phyloP scores from a whole-genome alignment of 441 rosid species.

The Sinapis alba region DNA sequence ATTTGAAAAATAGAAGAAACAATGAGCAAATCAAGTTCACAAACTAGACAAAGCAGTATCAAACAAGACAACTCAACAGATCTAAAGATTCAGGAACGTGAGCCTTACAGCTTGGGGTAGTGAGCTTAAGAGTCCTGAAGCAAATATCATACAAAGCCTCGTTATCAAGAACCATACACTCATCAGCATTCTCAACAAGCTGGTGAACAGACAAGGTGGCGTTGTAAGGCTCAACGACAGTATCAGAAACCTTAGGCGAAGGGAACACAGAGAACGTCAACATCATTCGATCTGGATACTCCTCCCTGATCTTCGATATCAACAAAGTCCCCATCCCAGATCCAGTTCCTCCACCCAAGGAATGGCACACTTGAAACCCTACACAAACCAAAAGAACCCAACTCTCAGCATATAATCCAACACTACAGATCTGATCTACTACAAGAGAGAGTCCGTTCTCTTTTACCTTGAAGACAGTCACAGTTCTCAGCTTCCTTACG shows the following conservation, averaged over 20 bases:
- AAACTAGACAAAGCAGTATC: background rate
- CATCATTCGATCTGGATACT: slow-evolving; percentile 4
- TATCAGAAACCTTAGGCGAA: slow-evolving; percentile 6
- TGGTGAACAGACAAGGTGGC: slow-evolving; percentile 9
- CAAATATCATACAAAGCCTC: slow-evolving; percentile 12
- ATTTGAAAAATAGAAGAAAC: background rate
- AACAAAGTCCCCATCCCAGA: background rate
- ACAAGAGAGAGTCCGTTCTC: background rate
- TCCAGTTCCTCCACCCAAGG: slow-evolving; percentile 12
- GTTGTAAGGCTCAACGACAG: slow-evolving; percentile 13
- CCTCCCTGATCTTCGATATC: slow-evolving; percentile 5
- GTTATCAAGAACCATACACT: slow-evolving; percentile 16
- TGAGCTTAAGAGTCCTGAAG: slow-evolving; percentile 18
- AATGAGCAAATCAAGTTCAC: too few species aligned
- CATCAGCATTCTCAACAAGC: slow-evolving; percentile 17
- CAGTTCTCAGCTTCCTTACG: slow-evolving; percentile 12
- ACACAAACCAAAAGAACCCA: background rate
- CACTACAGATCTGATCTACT: background rate
- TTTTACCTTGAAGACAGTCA: background rate
- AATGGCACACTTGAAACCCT: slow-evolving; percentile 13
- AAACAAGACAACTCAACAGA: background rate
- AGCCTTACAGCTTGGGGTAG: slow-evolving; percentile 11
- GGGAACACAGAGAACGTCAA: slow-evolving; percentile 1
- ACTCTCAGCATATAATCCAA: background rate
- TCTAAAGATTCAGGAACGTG: background rate